Base-by-base conservation (phyloP, 257 asterid genomes). In the Ligustrum vulgare region DNA sequence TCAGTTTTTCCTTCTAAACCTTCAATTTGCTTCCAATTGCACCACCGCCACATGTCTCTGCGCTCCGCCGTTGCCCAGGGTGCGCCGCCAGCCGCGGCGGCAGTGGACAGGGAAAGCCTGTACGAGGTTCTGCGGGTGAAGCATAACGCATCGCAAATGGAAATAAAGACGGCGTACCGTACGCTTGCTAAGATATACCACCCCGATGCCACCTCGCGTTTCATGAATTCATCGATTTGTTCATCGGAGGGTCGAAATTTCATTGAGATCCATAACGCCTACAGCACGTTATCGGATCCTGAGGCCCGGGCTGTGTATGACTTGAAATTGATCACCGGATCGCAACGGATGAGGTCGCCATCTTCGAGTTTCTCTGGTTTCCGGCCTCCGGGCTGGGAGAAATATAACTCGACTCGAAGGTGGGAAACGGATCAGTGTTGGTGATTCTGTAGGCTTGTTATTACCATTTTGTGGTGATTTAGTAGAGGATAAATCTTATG, bases 341-440 rank as follows among this genome's bases (percentile, higher is more conserved):
- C 77, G 33, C 77, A 63, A 5, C 81, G 79, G 13, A 83, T 79
- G 68, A 58, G 66, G 8, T 13, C 66, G 33, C 28, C 3, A 2
- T 5, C 23, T n/a, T 7, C 6, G 13, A 58, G 33, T 58, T 33
- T 20, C 2, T 20, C 31, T 23, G 15, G 66, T 9, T 20, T 0
- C 11, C 13, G 66, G 66, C 69, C 67, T 54, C 39, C 75, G 81
- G 63, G 78, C 79, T 5, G 89, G 66, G 13, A 5, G 66, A 58
- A 87, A 79, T 82, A 74, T 69, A 79, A 87, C 79, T 76, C 81
- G 74, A 87, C 88, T 82, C 94, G 97, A 77, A 83, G 97, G 36
- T 94, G 97, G 98, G 98, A 94, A 78, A 91, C 98, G 84, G 97
- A 94, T 81, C 98, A 91, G 85, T 94, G 98, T 81, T 94, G 98